These are phyloP conservation scores for Cupressus sempervirens DNA, from an alignment of 75 land plant genomes.

Conservation along the genomic window DNA sequence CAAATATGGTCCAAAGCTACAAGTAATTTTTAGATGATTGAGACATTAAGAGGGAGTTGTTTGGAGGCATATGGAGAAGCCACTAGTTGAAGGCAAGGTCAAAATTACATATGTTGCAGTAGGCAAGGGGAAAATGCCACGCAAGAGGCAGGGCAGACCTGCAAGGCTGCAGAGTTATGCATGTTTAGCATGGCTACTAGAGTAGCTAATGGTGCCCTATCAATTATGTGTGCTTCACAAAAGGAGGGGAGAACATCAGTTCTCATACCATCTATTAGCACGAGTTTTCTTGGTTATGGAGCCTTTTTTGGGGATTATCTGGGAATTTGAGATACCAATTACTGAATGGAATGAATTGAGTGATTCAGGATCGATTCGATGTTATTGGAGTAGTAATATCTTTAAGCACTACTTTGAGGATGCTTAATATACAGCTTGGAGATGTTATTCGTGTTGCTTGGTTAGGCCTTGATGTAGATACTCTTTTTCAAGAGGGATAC, in stretches of 20 bases:
- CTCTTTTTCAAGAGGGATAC: slow-evolving; percentile 45
- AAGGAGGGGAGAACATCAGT: slow-evolving; percentile 70
- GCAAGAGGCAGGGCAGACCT: too few species aligned
- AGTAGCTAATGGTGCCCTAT: slow-evolving; percentile 65
- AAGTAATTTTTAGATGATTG: too few species aligned
- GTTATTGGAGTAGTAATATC: slow-evolving; percentile 70
- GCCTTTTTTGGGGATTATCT: slow-evolving; percentile 83
- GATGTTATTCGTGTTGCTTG: slow-evolving; percentile 24
- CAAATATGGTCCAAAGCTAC: too few species aligned
- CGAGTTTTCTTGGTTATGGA: slow-evolving; percentile 81
- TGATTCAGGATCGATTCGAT: slow-evolving; percentile 68
- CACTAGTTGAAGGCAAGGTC: too few species aligned
- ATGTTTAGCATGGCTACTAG: slow-evolving; percentile 68
- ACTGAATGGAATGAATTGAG: slow-evolving; percentile 73
- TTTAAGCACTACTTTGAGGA: slow-evolving; percentile 71
- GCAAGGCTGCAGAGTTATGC: slow-evolving; percentile 80
- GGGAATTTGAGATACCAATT: slow-evolving; percentile 83
- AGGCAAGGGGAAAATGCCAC: too few species aligned
- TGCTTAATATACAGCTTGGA: slow-evolving; percentile 57
- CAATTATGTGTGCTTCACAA: slow-evolving; percentile 45
- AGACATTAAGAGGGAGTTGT: too few species aligned
- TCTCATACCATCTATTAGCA: slow-evolving; percentile 56
- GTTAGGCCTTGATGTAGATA: slow-evolving; percentile 74
- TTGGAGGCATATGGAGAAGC: too few species aligned
- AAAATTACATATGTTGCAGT: too few species aligned